A percentile compares a stretch with the other conserved stretches of the same genome.
Conservation (phyloP, 2,329 filamentous ascomycete genomes). For the Ascosphaera aggregata region DNA sequence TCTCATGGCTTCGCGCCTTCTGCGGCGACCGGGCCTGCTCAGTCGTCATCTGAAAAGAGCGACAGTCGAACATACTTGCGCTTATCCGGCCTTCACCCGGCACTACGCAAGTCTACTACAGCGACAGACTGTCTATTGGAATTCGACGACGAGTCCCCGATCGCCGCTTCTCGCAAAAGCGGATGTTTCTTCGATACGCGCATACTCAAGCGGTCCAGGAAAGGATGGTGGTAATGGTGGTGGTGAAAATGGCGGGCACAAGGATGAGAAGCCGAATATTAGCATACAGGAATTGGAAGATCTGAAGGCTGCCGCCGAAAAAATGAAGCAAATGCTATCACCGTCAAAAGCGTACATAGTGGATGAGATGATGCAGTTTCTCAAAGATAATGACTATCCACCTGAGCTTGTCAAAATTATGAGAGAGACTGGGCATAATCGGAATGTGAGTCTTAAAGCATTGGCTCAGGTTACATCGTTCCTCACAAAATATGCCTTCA, state of each 20-base stretch:
- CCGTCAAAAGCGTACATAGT: conserved; percentile 36
- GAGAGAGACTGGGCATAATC: conserved; percentile 26
- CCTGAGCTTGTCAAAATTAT: conserved; percentile 41
- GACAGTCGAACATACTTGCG: not conserved
- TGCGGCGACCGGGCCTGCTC: not conserved
- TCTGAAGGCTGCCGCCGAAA: conserved; percentile 32
- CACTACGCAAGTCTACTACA: not conserved
- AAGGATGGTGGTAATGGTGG: not conserved
- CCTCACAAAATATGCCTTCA: conserved; percentile 31
- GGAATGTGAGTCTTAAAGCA: conserved; percentile 27
- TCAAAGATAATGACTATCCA: conserved; percentile 48
- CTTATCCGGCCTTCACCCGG: not conserved
- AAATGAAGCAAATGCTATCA: conserved; percentile 35
- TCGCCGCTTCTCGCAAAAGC: not conserved
- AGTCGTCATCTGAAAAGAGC: not conserved
- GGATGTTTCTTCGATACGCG: not conserved
- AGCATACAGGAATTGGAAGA: conserved; percentile 32
- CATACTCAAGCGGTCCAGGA: not conserved
- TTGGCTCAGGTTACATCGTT: conserved; percentile 37
- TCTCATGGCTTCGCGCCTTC: not conserved
- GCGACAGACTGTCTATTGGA: not conserved
- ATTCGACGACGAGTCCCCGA: not conserved
- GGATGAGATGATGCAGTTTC: conserved; percentile 33
- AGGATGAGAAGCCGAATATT: conserved; percentile 21
- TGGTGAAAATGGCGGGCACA: not conserved